phyloP scores from a whole-genome alignment of 2,329 filamentous ascomycete species.

The Ascochyta koolunga region DNA sequence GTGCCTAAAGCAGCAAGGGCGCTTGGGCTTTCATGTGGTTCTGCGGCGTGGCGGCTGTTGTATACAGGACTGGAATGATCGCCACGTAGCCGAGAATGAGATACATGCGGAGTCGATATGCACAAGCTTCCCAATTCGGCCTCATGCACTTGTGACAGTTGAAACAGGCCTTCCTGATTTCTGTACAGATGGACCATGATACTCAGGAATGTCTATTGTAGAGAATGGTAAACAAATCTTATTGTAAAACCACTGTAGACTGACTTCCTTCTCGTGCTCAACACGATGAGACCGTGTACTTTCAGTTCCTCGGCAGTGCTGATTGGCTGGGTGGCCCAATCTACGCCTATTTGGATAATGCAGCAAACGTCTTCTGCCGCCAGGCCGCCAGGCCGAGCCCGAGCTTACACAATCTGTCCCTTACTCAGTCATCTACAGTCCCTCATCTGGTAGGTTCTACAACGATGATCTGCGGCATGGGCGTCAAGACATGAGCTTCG shows the following conservation, averaged over 20 bases:
- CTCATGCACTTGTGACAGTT: slow-evolving; percentile 24
- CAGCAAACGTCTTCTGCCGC: slow-evolving; percentile 29
- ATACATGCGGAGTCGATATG: slow-evolving; percentile 41
- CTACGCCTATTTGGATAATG: slow-evolving; percentile 28
- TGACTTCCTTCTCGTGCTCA: neutral
- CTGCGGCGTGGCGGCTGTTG: slow-evolving; percentile 28
- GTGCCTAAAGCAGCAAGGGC: slow-evolving; percentile 18
- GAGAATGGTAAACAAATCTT: slow-evolving; percentile 12
- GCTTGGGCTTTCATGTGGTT: slow-evolving; percentile 39
- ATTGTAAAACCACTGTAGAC: neutral
- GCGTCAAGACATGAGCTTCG: slow-evolving; percentile 34
- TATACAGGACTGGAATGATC: slow-evolving; percentile 36
- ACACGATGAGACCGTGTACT: neutral
- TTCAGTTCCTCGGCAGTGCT: neutral
- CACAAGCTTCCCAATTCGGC: slow-evolving; percentile 31
- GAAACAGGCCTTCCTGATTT: slow-evolving; percentile 30
- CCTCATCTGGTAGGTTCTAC: slow-evolving; percentile 23
- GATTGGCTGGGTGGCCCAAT: slow-evolving; percentile 25
- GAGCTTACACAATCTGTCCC: slow-evolving; percentile 13
- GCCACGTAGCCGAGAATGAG: slow-evolving; percentile 45
- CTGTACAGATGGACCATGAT: neutral
- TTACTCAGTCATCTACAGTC: slow-evolving; percentile 16
- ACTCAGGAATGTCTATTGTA: slow-evolving; percentile 5
- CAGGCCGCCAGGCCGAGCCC: slow-evolving; percentile 28
- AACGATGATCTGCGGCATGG: slow-evolving; percentile 34